These are phyloP conservation scores for Apophysomyces elegans DNA, from an alignment of 371 early-diverging fungal genomes.

Conservation along the genomic window DNA sequence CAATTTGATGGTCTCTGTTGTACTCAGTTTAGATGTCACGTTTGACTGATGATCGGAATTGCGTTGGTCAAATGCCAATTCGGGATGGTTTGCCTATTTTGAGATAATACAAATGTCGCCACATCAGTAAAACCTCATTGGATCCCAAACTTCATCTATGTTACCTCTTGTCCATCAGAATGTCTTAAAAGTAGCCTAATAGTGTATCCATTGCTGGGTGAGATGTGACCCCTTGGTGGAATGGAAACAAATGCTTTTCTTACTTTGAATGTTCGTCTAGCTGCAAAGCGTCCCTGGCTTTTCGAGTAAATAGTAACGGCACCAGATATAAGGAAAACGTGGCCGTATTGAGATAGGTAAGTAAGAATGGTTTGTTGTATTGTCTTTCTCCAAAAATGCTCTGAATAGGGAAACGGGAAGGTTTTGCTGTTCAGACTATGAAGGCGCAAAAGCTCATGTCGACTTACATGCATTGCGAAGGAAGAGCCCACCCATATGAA, in stretches of 20 bases:
- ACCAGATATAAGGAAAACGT: conserved; percentile 79
- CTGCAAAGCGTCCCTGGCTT: conserved; percentile 11
- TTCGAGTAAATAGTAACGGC: conserved; percentile 21
- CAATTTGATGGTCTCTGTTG: conserved; percentile 65
- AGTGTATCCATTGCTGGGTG: too few relatives aligned
- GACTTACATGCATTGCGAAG: conserved; percentile 77
- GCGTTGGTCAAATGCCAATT: background rate
- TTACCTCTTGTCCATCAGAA: conserved; percentile 5
- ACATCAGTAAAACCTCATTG: conserved; percentile 7
- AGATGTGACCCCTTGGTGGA: too few relatives aligned
- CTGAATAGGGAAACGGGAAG: conserved; percentile 25
- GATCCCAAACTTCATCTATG: background rate
- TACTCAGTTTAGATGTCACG: conserved; percentile 27
- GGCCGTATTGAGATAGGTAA: conserved; percentile 81
- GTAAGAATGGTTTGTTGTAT: conserved; percentile 78
- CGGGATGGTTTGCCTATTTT: conserved; percentile 2
- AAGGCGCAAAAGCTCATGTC: background rate
- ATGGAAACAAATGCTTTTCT: background rate
- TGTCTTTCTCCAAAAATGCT: conserved; percentile 70
- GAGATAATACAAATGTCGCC: conserved; percentile 3
- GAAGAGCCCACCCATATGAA: conserved; percentile 84
- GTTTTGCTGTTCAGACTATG: too few relatives aligned
- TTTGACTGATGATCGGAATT: background rate
- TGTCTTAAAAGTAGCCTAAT: background rate
- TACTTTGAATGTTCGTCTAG: conserved; percentile 19